A percentile compares a stretch with the other conserved stretches of the same genome.
These are phyloP conservation scores for Acacia crassicarpa DNA, from an alignment of 306 rosid species.

Conservation along the genomic window DNA sequence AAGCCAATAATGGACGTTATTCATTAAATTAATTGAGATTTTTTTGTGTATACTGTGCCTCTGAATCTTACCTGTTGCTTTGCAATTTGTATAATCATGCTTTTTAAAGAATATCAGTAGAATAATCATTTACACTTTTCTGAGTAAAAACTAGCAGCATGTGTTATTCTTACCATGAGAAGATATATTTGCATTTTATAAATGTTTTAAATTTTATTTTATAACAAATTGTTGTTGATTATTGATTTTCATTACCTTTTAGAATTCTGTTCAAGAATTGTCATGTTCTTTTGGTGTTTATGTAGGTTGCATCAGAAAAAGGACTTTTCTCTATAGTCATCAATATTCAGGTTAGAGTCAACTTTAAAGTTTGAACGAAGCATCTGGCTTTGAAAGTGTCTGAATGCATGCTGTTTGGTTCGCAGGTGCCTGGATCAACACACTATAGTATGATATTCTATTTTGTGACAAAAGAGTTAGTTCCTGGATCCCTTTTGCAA, in stretches of 20 bases:
- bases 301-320: slow-evolving; percentile 89
- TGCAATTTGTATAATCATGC: slow-evolving; percentile 8
- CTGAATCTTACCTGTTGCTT: neutral
- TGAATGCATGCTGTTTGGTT: slow-evolving; percentile 22
- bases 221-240: neutral
- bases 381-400: slow-evolving; percentile 30
- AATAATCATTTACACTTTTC: slow-evolving; percentile 20
- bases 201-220: neutral
- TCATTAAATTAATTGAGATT: neutral
- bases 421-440: slow-evolving; percentile 91
- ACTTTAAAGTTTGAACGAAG: slow-evolving; percentile 1
- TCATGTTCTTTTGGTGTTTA: slow-evolving; percentile 11
- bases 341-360: slow-evolving; percentile 79
- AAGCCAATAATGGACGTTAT: neutral
- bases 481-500: slow-evolving; percentile 91
- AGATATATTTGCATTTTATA: slow-evolving; percentile 18
- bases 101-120: slow-evolving; percentile 25
- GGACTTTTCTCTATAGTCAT: slow-evolving; percentile 85
- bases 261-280: slow-evolving; percentile 4
- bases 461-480: slow-evolving; percentile 81
- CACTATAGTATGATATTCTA: slow-evolving; percentile 98
- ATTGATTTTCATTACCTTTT: neutral
- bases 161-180: neutral
- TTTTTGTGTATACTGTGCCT: neutral
- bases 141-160: slow-evolving; percentile 10